Base-by-base conservation (phyloP, 139 green algal genomes). In the Diplosphaera chodatii region DNA sequence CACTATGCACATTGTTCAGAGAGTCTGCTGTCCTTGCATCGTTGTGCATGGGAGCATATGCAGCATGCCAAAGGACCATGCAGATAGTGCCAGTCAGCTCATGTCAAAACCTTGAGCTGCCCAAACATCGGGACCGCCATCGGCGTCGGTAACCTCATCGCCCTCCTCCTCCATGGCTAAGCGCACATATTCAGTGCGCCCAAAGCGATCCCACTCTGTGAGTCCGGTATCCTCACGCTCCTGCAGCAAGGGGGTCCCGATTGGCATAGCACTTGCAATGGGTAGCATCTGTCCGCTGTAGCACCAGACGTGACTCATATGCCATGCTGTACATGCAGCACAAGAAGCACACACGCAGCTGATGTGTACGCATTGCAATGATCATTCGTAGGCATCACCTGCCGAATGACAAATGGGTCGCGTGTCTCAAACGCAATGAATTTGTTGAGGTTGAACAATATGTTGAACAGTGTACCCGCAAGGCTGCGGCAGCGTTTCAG, bases 391-490 rank as follows among this genome's bases (percentile, higher is more conserved):
- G 31, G 23, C 59, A 8, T 40, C 32, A 83, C 87, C 78, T 94
- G 89, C 13, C 90, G 85, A 27, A 89, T 82, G 0, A 91, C 72
- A 69, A 96, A 96, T 13, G 91, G 91, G 70, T 96, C 91, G 1
- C 91, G 82, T 59, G 94, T 98, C 81, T 99, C 95, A 71, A 95
- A 99, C 0, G 84, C 87, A n/a, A 99, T 85, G 77, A 99, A 98
- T 83, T 99, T 99, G 85, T 96, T 93, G 28, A 99, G 84, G 82
- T 98, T 98, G 90, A 98, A 98, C 1, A 99, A 82, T 32, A 96
- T 90, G 80, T 98, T 98, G 86, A 99, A 98, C 27, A 99, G 86
- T 37, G 93, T 92, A 31, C 85, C 88, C 1, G 88, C 85, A 74
- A 96, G 87, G 32, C 74, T 67, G 32, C 86, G 80, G 33, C 74